Evolutionary conservation across 2,329 filamentous ascomycete genomes (phyloP), one percentile per base, ranked within the genome.

Genomic region (Zasmidium angulare): DNA sequence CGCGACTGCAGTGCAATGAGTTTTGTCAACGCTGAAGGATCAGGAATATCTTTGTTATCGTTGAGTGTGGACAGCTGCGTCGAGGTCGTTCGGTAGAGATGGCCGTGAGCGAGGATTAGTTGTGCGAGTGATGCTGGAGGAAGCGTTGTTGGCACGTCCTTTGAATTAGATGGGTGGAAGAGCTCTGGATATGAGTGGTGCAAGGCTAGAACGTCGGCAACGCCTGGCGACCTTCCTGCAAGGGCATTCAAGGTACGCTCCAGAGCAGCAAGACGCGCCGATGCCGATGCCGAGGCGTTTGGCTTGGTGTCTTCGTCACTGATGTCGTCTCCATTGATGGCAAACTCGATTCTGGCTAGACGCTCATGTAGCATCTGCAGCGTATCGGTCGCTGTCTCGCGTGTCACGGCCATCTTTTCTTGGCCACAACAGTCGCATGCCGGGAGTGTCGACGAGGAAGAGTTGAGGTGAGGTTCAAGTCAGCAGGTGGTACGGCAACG

Each of bases 1-100:
- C 86, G 81, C 9, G 86, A 85, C 40, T 81, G 74, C 50, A 89
- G 76, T 1, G 80, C 77, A 2, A 86, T 81, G 4, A 91, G 77
- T 36, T 78, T 77, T 2, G 84, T 81, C 67, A 79, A 76, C 24
- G 73, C 69, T 29, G 75, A 71, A 2, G 78, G 71, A 22, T 76
- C 73, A 3, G 79, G 78, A 10, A 81, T 66, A 1, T 72, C 72
- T n/a, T 58, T 63, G 53, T 78, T 74, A 64, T 79, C 76, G 29
- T 77, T 70, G 22, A 82, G 72, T 1, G 77, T 74, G 24, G 76
- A 75, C 31, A 81, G 73, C 46, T 79, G 76, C 1, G 76, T 76
- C 9, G 78, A 75, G 1, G 72, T 74, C 14, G 73, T 72, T 20
- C 74, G 76, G 63, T 79, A 79, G 29, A 71, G 67, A 2, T 76